Evolutionary conservation across 2,329 filamentous ascomycete genomes (phyloP), one percentile per base, ranked within the genome.

Genomic region (Cordyceps farinosa): DNA sequence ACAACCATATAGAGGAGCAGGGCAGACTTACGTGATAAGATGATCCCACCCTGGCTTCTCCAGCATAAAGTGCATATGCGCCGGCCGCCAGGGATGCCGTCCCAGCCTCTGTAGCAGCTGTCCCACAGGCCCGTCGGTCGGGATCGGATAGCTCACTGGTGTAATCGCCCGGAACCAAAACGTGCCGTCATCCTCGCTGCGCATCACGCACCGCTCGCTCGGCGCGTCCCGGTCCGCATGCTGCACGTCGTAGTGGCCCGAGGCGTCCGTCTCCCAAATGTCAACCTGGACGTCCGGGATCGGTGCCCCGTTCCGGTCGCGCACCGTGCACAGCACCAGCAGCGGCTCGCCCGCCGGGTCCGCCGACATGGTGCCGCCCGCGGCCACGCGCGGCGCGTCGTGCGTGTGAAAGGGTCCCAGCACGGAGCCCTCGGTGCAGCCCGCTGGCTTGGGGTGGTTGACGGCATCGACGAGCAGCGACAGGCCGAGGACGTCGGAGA

Each of bases 51-150:
- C 90, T 40, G 81, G 75, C 79, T 91, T 92, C 72, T 88, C 86
- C 77, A 96, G 92, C 90, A 96, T 95, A 70, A 95, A 95, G 75
- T 95, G 91, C 81, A 94, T 84, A 74, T 95, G 91, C 27, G 87
- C 85, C 1, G 91, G 91, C 59, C 91, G 78, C 78, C 87, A 93
- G 62, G 87, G 86, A 77, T 95, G 91, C n/a, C 91, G 79, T n/a
- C 83, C 81, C 69, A 95, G 72, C 70, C 78, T 74, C 72, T 79
- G 77, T 69, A 95, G 76, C 68, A 95, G 73, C 75, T 87, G 85
- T 0, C 91, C 92, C 1, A 96, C 91, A 0, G 92, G 92, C 9
- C 90, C 91, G 75, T 96, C 91, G 69, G 91, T 82, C 1, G 91
- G 91, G 70, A 96, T 95, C 0, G 90, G 89, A 75, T 96, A 97